Percentiles rank a stretch among this genome's conserved stretches.
Conservation (phyloP, 805 yeast species). For the Teunomyces funiuensis region DNA sequence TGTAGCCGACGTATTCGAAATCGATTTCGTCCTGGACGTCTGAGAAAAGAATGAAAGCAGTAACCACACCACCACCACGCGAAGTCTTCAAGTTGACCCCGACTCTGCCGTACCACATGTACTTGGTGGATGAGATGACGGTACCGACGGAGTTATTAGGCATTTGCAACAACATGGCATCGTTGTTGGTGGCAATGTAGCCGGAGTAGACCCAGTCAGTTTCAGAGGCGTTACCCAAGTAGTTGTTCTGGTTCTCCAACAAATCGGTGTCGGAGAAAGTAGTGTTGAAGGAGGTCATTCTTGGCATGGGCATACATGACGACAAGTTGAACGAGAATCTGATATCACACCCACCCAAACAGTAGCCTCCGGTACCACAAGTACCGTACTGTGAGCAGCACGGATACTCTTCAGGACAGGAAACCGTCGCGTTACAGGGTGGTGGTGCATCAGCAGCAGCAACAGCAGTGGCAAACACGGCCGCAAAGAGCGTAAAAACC, state of each 20-base stretch:
- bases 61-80: conserved; percentile 74
- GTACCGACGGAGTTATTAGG: conserved; percentile 75
- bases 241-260: conserved; percentile 32
- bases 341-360: conserved; percentile 89
- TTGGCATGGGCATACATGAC: conserved; percentile 87
- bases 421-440: conserved; percentile 50
- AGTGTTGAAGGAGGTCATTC: conserved; percentile 53
- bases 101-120: conserved; percentile 86
- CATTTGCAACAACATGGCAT: conserved; percentile 68
- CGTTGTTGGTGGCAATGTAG: conserved; percentile 47
- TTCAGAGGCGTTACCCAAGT: conserved; percentile 69
- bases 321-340: conserved; percentile 58
- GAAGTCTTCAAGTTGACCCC: conserved; percentile 71
- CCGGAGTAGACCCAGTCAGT: conserved; percentile 74
- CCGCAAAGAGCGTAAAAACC: conserved; percentile 2
- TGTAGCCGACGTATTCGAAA: conserved; percentile 80
- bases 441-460: conserved; percentile 7
- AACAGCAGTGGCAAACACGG: neutral
- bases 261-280: conserved; percentile 35
- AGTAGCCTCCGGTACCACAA: conserved; percentile 75
- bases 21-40: conserved; percentile 91
- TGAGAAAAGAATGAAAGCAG: conserved; percentile 79
- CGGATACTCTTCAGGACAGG: conserved; percentile 79
- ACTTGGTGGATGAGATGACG: conserved; percentile 74
- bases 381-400: conserved; percentile 82